phyloP scores from a whole-genome alignment of 768 basidiomycete genomes.

The Lentinula raphanica region DNA sequence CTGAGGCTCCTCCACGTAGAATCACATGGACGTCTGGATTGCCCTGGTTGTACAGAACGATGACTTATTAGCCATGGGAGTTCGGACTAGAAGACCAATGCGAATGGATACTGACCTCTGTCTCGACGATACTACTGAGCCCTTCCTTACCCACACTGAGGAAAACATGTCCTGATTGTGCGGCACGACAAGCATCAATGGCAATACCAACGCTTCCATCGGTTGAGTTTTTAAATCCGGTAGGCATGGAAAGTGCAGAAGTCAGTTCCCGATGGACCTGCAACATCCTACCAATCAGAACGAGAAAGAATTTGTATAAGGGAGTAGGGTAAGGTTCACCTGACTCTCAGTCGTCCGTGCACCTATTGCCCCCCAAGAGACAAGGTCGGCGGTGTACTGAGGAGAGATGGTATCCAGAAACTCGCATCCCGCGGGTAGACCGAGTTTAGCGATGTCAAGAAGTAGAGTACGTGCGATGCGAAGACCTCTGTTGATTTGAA shows the following conservation, averaged over 20 bases:
- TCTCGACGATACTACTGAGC: slow-evolving; percentile 90
- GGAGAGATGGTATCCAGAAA: slow-evolving; percentile 77
- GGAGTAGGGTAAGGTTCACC: neutral
- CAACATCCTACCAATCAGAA: neutral
- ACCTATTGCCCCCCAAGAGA: slow-evolving; percentile 94
- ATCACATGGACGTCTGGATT: slow-evolving; percentile 94
- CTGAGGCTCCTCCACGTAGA: slow-evolving; percentile 81
- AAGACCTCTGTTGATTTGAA: slow-evolving; percentile 95
- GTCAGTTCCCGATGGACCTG: slow-evolving; percentile 81
- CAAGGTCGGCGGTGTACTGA: slow-evolving; percentile 91
- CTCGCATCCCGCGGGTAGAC: slow-evolving; percentile 94
- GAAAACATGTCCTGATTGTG: slow-evolving; percentile 89
- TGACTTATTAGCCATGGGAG: too few species aligned
- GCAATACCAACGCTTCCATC: slow-evolving; percentile 91
- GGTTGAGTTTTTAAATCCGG: slow-evolving; percentile 98
- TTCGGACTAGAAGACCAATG: too few species aligned
- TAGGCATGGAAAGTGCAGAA: slow-evolving; percentile 87
- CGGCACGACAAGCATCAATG: slow-evolving; percentile 92
- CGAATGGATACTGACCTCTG: slow-evolving; percentile 47
- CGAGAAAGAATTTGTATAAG: neutral
- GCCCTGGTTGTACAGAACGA: slow-evolving; percentile 40
- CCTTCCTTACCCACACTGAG: slow-evolving; percentile 97
- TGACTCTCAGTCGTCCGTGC: slow-evolving; percentile 91
- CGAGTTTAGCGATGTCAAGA: slow-evolving; percentile 84
- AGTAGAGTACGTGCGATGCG: slow-evolving; percentile 83